Base-by-base conservation (phyloP, 2,329 filamentous ascomycete species). In the Fusarium irregulare region DNA sequence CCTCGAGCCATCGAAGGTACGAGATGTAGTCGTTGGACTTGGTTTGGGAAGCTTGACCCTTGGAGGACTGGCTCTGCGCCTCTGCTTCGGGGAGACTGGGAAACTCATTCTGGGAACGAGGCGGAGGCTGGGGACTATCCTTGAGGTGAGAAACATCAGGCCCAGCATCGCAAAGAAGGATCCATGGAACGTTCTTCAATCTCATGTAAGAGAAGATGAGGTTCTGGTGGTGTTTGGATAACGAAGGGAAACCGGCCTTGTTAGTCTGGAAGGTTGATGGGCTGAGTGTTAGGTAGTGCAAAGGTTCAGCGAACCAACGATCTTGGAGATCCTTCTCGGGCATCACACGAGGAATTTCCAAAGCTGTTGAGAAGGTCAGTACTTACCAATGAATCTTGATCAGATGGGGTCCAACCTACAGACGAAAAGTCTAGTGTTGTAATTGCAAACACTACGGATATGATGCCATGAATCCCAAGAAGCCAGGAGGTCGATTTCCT, bases 401-500 rank as follows among this genome's bases (percentile, higher is more conserved):
- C n/a, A 18, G 10, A 14, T 7, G 6, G 25, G 7, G 16, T 13
- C 9, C 14, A 40, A 78, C 93, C 84, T 91, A 97, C 95, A 93
- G 80, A 98, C 89, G 75, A 89, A 91, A 40, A 99, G 85, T 78
- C 93, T 89, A 60, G 87, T 82, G 79, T 91, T 91, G 81, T 99
- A 98, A 81, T 91, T 92, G 86, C 94, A 98, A 60, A 93, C 84
- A 56, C 90, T 91, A 56, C 96, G 88, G 75, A 99, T 92, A 23
- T 91, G 86, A 78, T 99, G 91, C 96, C 96, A 99, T 2, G 92
- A 91, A 80, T 98, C 94, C 97, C 97, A 99, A 4, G 91, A 87
- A 56, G 90, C 90, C 79, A 93, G 96, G 1, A 92, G 79, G 75
- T 95, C 91, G 64, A 91, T 82, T 23, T 89, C 85, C 32, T 83